Conservation (phyloP, 768 basidiomycete species). For the Leccinum fibrillosum region DNA sequence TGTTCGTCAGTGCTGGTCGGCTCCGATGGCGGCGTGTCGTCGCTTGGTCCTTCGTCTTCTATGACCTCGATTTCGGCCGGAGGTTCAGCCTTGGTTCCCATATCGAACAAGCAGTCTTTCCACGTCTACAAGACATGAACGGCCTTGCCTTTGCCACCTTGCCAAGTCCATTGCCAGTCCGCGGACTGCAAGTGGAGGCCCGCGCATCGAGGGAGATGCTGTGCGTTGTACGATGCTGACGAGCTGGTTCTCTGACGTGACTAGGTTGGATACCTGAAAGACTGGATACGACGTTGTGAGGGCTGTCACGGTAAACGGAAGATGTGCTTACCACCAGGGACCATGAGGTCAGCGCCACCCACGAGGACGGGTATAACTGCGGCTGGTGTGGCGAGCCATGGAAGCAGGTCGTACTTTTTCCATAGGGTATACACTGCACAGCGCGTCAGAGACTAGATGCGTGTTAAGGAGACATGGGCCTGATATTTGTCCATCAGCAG, state of each 20-base stretch:
- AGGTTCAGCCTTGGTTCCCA: conserved; percentile 59
- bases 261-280: conserved; percentile 44
- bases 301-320: background rate
- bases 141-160: conserved; percentile 72
- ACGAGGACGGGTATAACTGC: conserved; percentile 68
- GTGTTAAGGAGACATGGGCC: background rate
- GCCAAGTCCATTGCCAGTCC: conserved; percentile 58
- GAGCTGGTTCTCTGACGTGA: conserved; percentile 46
- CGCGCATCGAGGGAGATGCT: conserved; percentile 26
- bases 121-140: conserved; percentile 70
- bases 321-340: conserved; percentile 66
- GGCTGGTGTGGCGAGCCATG: conserved; percentile 66
- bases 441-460: background rate
- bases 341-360: conserved; percentile 86
- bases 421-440: conserved; percentile 68
- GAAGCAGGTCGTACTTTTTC: conserved; percentile 68
- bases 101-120: conserved; percentile 73
- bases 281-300: conserved; percentile 39
- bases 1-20: background rate
- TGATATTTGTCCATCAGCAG: too few species aligned
- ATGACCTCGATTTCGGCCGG: conserved; percentile 41
- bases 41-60: conserved; percentile 5
- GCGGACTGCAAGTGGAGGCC: conserved; percentile 68
- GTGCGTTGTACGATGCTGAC: conserved; percentile 59
- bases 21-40: conserved; percentile 12